A percentile compares a stretch with the other conserved stretches of the same genome.
phyloP scores from a whole-genome alignment of 192 early-diverging fungal species.

The Coemansia sp. region DNA sequence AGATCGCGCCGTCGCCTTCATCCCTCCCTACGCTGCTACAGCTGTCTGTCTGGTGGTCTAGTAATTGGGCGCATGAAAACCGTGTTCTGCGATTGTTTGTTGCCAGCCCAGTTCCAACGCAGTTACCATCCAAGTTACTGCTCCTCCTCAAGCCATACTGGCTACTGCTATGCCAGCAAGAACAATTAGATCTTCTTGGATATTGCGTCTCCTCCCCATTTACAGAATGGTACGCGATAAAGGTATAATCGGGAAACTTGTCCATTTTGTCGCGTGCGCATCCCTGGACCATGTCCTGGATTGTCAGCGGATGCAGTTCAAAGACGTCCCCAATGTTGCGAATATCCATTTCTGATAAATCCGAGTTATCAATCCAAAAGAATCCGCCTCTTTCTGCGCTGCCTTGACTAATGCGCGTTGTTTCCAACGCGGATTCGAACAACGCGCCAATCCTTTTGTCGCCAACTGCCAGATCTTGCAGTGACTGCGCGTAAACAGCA shows the following conservation, averaged over 20 bases:
- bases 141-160: slow-evolving; percentile 1
- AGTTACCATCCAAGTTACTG: not conserved
- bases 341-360: slow-evolving; percentile 60
- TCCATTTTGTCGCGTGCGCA: slow-evolving; percentile 93
- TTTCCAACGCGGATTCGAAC: slow-evolving; percentile 7
- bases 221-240: slow-evolving; percentile 57
- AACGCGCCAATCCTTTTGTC: slow-evolving; percentile 15
- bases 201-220: not conserved
- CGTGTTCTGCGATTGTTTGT: not conserved
- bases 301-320: slow-evolving; percentile 72
- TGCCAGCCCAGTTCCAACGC: not conserved
- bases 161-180: not conserved
- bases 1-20: slow-evolving; percentile 14
- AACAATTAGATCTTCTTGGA: not conserved
- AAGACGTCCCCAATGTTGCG: slow-evolving; percentile 61
- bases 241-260: slow-evolving; percentile 60
- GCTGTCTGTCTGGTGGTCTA: not conserved
- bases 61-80: slow-evolving; percentile 2
- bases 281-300: slow-evolving; percentile 86
- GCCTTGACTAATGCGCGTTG: not conserved
- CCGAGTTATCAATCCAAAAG: slow-evolving; percentile 73
- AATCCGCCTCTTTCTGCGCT: slow-evolving; percentile 24
- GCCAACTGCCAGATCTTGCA: slow-evolving; percentile 14
- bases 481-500: slow-evolving; percentile 13
- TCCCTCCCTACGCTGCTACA: not conserved